These are phyloP conservation scores for Penicillium bialowiezense DNA, from an alignment of 495 filamentous ascomycete genomes.

Conservation along the genomic window DNA sequence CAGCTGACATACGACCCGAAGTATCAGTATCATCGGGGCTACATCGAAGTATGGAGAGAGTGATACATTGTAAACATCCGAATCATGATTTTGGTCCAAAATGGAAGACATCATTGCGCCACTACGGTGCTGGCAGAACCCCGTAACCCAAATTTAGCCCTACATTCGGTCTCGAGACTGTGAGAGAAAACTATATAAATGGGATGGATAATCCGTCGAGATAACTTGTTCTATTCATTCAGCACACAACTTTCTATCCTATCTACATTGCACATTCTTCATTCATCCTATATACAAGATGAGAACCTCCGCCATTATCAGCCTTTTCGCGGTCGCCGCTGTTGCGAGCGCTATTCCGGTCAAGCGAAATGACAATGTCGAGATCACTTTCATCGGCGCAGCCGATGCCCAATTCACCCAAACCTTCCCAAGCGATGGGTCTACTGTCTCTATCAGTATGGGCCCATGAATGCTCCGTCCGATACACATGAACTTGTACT, in stretches of 20 bases:
- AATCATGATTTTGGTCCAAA: not conserved
- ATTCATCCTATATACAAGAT: constrained; percentile 5
- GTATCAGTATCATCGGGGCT: too few species aligned
- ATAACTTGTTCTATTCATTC: not conserved
- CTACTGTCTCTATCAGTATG: constrained; percentile 20
- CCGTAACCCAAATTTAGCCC: not conserved
- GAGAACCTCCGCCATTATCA: constrained; percentile 2
- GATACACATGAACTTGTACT: not conserved
- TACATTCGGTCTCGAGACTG: not conserved
- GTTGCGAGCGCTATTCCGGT: constrained; percentile 9
- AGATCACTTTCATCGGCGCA: constrained; percentile 27
- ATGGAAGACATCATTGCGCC: constrained; percentile 3
- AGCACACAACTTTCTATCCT: not conserved
- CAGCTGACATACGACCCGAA: not conserved
- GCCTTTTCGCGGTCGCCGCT: constrained; percentile 10
- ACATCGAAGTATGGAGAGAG: too few species aligned
- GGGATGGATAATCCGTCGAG: not conserved
- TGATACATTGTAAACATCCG: not conserved
- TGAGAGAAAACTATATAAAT: not conserved
- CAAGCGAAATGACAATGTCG: constrained; percentile 6
- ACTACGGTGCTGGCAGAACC: not conserved
- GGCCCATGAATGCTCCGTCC: not conserved
- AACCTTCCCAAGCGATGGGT: constrained; percentile 23
- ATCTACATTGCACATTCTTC: not conserved
- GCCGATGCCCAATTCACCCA: constrained; percentile 25